phyloP scores from a whole-genome alignment of 139 green algal species.

The Chlamydomonas incerta region DNA sequence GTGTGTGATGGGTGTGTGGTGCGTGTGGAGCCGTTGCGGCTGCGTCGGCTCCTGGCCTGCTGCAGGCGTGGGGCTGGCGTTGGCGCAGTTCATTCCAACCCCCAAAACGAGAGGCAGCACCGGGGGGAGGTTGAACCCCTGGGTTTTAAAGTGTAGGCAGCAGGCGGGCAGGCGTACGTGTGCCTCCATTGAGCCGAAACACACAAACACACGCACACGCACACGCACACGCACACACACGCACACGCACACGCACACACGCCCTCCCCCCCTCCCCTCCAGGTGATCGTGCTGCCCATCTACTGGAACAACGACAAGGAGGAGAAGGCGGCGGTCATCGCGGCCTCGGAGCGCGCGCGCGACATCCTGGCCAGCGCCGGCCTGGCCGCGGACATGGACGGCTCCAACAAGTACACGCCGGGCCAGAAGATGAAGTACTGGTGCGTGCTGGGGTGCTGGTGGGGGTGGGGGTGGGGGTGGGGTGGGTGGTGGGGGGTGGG shows the following conservation, averaged over 20 bases:
- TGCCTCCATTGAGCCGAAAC: no score
- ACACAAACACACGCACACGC: no score
- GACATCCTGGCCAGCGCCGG: slow-evolving; percentile 52
- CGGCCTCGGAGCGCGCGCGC: slow-evolving; percentile 44
- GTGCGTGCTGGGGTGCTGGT: slow-evolving; percentile 25
- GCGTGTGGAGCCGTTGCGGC: no score
- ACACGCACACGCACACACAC: neutral
- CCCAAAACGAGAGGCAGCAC: no score
- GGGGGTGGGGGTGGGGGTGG: no score
- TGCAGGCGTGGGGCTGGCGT: no score
- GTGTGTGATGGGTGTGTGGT: no score
- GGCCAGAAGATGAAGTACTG: slow-evolving; percentile 76
- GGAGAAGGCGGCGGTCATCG: slow-evolving; percentile 59
- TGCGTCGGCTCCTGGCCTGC: no score
- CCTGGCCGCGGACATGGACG: slow-evolving; percentile 60
- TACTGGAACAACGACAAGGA: slow-evolving; percentile 69
- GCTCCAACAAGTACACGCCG: slow-evolving; percentile 65
- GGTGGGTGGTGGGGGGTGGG: neutral
- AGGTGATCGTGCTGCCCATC: slow-evolving; percentile 72
- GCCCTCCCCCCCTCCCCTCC: neutral
- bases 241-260: neutral
- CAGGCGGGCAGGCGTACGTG: no score
- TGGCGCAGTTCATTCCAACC: no score
- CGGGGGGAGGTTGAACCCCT: no score
- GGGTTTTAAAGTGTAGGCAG: no score